Evolutionary conservation across 1,139 yeast species (phyloP).

Genomic region (Yarrowia galli): DNA sequence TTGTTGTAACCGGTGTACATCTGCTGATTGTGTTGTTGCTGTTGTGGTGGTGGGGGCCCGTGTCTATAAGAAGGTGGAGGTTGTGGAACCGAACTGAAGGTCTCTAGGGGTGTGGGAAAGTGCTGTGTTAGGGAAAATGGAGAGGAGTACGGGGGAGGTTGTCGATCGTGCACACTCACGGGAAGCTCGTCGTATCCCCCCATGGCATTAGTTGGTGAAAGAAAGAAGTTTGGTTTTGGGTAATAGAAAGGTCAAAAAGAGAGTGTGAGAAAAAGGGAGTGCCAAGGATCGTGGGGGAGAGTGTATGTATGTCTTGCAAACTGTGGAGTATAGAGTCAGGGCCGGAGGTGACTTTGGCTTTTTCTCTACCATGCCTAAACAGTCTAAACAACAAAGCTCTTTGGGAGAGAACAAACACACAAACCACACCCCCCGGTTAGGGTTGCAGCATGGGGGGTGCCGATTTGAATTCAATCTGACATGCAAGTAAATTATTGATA

Average conservation of each 20-base stretch:
- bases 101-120: conserved; percentile 47
- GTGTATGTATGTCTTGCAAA: conserved; percentile 17
- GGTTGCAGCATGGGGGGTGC: neutral
- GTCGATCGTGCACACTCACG: conserved; percentile 41
- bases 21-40: no score
- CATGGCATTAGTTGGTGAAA: conserved; percentile 40
- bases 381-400: neutral
- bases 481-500: conserved; percentile 1
- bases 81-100: conserved; percentile 43
- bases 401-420: neutral
- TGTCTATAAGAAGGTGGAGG: conserved; percentile 38
- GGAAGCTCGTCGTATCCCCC: conserved; percentile 48
- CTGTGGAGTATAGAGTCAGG: conserved; percentile 21
- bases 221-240: neutral
- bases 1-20: conserved; percentile 29
- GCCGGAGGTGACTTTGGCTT: neutral
- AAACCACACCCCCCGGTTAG: neutral
- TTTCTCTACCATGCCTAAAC: neutral
- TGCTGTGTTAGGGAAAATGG: conserved; percentile 39
- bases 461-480: conserved; percentile 7
- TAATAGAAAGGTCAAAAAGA: neutral
- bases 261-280: neutral
- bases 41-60: conserved; percentile 16
- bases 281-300: conserved; percentile 34
- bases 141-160: conserved; percentile 15